Evolutionary conservation across 1,284 basidiomycete genomes (phyloP), one percentile per base, ranked within the genome.

Genomic region (Trichosporon asahii): DNA sequence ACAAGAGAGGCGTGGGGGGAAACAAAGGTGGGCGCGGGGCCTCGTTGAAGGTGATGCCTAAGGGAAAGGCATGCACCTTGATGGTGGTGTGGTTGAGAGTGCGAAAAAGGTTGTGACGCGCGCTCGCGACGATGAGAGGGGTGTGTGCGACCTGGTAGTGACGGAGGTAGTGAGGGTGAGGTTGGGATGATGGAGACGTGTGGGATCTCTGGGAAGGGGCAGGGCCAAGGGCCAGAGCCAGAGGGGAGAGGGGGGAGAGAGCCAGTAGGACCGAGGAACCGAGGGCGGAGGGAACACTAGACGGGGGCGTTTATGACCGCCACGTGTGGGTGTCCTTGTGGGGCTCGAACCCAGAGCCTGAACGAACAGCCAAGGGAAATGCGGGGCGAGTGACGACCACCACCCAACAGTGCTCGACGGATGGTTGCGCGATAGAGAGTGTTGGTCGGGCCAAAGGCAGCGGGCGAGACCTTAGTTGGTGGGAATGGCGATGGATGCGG

Each of bases 31-130:
- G 57, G 57, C 57, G 57, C 57, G 29, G 57, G 29, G 57, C 57
- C 57, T 29, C 57, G 57, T 14, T 33, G 57, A 3, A 8, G 57
- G 29, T 33, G 57, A 29, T 8, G 57, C 27, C 27, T 61, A 15
- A 33, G 57, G 15, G 57, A 61, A 31, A 61, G 57, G 57, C 57
- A 61, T 61, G 29, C 57, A 61, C 57, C 27, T 9, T n/a, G 57
- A 5, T 25, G 55, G 29, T 31, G 57, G 29, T 33, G 57, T 9
- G 57, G 2, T n/a, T 31, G 5, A 18, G 27, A 60, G 57, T 33
- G 27, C 2, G 18, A 33, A 18, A 31, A 25, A 53, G 49, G 21
- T 4, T 23, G 49, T 53, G 49, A 53, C 49, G 49, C 49, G 49
- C 23, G 49, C 6, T 49, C 46, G 46, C 46, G 46, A 49, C 37